Conservation (phyloP, 371 early-diverging fungal genomes). For the Mortierella sp. region DNA sequence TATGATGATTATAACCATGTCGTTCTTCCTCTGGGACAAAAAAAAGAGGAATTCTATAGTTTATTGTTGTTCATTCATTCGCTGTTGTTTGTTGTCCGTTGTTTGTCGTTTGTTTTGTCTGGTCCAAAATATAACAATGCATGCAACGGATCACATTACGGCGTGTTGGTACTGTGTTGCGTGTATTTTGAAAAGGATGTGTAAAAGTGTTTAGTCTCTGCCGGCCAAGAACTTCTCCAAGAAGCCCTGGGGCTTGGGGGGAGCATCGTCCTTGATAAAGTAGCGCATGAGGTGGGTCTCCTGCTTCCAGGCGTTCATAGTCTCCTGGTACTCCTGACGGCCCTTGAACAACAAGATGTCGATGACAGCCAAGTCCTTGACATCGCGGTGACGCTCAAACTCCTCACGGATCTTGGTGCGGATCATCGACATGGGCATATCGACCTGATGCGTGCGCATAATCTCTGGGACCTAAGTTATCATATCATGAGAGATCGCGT, state of each 20-base stretch:
- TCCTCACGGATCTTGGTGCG: slow-evolving; percentile 92
- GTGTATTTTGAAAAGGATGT: not conserved
- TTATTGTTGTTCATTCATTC: slow-evolving; percentile 1
- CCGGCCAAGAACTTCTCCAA: slow-evolving; percentile 91
- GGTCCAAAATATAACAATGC: not conserved
- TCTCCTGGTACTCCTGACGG: slow-evolving; percentile 92
- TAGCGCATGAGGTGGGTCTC: slow-evolving; percentile 91
- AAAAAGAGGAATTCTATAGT: slow-evolving; percentile 4
- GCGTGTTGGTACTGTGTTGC: not conserved
- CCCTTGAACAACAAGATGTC: slow-evolving; percentile 93
- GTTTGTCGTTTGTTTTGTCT: not conserved
- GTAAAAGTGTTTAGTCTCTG: slow-evolving; percentile 58
- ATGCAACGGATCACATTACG: not conserved
- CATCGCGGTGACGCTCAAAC: slow-evolving; percentile 91
- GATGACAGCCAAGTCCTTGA: slow-evolving; percentile 83
- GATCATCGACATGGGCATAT: slow-evolving; percentile 78
- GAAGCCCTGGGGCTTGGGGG: slow-evolving; percentile 82
- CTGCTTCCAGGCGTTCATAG: slow-evolving; percentile 97
- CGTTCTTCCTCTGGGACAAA: too few relatives aligned
- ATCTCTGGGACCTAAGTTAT: slow-evolving; percentile 81
- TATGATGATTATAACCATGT: too few relatives aligned
- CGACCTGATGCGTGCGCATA: slow-evolving; percentile 84
- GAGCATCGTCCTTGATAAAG: slow-evolving; percentile 85
- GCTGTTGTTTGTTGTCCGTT: not conserved
- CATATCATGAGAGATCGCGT: not conserved